Base-by-base conservation (phyloP, 371 early-diverging fungal species). In the Actinomortierella wolfii region DNA sequence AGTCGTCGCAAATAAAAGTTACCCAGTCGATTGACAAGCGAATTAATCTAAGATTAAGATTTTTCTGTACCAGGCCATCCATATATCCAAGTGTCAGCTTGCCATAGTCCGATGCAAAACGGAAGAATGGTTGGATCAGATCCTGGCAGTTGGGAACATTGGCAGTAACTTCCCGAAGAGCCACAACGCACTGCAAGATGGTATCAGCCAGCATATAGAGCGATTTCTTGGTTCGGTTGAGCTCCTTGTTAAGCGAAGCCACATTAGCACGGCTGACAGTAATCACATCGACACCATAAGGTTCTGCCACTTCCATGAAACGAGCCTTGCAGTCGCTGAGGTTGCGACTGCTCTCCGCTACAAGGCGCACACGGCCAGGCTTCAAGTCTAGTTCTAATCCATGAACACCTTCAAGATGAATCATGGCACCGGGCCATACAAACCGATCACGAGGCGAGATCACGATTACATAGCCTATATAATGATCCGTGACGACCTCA, bases 21-120 rank as follows among this genome's bases (percentile, higher is more conserved):
- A 92, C 89, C 95, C 95, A 95, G 47, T 91, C 91, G 43, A 92
- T 90, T 2, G 92, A 84, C 17, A 95, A 78, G 9, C 86, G 84
- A 8, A 89, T 79, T 21, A 93, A 73, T 45, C 86, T 85, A 20
- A 85, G 57, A 59, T 86, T 86, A 18, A 87, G 62, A 52, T 85
- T 83, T 0, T 77, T 63, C 23, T 87, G 78, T 13, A 67, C 68
- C 8, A 79, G 77, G 1, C 82, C 81, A 44, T 86, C 90, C 61
- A 93, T 74, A 34, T 87, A 85, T 53, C 85, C 81, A n/a, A 92
- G 71, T 0, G 86, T 82, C 8, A 87, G 83, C 41, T 86, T 81
- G 24, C 91, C 90, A 59, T 91, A 91, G 62, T 91, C 92, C 34
- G 89, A 86, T 0, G 90, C 92, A 82, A 94, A 94, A 47, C 84